phyloP scores from a whole-genome alignment of 768 basidiomycete species.

The Cystofilobasidium ferigula region DNA sequence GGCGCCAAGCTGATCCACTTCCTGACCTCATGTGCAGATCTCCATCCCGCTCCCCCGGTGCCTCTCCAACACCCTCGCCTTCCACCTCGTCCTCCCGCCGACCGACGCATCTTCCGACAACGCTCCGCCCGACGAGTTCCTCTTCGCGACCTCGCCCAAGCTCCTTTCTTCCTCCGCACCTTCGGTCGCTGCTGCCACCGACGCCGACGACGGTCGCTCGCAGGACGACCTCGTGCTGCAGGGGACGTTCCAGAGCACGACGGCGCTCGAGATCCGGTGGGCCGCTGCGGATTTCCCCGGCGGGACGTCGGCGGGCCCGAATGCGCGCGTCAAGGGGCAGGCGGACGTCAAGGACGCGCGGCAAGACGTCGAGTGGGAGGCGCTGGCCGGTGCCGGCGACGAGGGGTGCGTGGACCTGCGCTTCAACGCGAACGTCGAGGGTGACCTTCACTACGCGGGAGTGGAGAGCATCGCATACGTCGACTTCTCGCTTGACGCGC shows the following conservation, averaged over 20 bases:
- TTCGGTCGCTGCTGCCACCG: not conserved
- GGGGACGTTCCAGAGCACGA: conserved; percentile 21
- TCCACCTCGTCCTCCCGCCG: conserved; percentile 6
- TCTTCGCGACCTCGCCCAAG: conserved; percentile 11
- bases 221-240: conserved; percentile 9
- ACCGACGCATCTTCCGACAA: not conserved
- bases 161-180: not conserved
- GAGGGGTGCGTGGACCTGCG: not conserved
- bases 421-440: not conserved
- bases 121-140: not conserved
- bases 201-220: not conserved
- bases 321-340: not conserved
- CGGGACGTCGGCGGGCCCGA: not conserved
- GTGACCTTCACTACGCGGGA: conserved; percentile 3
- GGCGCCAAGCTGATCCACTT: not conserved
- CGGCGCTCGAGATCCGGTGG: conserved; percentile 21
- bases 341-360: not conserved
- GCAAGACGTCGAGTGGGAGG: not conserved
- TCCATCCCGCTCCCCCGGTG: conserved; percentile 16
- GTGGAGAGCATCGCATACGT: conserved; percentile 8
- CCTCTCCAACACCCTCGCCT: conserved; percentile 21
- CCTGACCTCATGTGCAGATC: not conserved
- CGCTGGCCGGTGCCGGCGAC: not conserved
- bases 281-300: not conserved
- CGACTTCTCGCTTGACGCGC: not conserved